Conservation (phyloP, 108 stramenopile species). For the Pseudonitzschia pungens region DNA sequence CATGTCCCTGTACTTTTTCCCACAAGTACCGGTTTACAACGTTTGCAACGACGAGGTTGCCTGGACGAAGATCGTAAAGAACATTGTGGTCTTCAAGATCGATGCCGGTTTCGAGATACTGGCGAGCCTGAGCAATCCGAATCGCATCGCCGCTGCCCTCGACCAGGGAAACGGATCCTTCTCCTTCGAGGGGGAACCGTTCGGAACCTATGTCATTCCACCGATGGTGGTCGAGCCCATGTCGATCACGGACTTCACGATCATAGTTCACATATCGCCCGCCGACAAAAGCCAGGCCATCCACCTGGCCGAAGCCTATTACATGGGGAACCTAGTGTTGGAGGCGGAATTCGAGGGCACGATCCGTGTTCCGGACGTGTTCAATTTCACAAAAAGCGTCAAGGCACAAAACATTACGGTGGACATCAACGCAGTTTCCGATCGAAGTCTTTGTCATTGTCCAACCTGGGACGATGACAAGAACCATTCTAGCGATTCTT, state of each 20-base stretch:
- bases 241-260: constrained; percentile 79
- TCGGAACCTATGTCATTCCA: constrained; percentile 81
- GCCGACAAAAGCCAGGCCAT: constrained; percentile 66
- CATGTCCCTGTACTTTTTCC: constrained; percentile 58
- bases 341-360: constrained; percentile 47
- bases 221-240: constrained; percentile 47
- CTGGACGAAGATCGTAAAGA: constrained; percentile 76
- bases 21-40: constrained; percentile 70
- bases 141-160: constrained; percentile 67
- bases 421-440: constrained; percentile 62
- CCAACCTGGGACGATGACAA: constrained; percentile 57
- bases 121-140: constrained; percentile 78
- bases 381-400: constrained; percentile 48
- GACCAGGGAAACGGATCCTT: constrained; percentile 68
- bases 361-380: constrained; percentile 54
- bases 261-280: constrained; percentile 71
- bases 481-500: neutral
- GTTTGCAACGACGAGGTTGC: constrained; percentile 84
- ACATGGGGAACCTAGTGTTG: constrained; percentile 55
- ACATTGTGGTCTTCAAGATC: constrained; percentile 64
- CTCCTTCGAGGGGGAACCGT: constrained; percentile 56
- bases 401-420: constrained; percentile 56
- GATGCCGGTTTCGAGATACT: constrained; percentile 82
- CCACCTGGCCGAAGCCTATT: constrained; percentile 71
- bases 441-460: constrained; percentile 76